Evolutionary conservation across 192 early-diverging fungal genomes (phyloP).

Genomic region (Backusella liffmaniae): DNA sequence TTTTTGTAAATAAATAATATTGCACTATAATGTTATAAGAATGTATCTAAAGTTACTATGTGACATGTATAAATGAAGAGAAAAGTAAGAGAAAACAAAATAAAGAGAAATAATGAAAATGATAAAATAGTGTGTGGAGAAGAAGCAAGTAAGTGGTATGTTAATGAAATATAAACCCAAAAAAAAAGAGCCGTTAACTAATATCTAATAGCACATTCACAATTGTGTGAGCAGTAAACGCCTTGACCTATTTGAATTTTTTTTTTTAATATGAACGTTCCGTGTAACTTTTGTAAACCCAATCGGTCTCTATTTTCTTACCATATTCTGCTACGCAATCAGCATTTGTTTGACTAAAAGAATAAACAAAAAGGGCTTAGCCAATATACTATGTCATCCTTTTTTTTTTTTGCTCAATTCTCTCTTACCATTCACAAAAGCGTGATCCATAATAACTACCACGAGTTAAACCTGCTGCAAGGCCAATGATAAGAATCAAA

Average conservation of each 20-base stretch:
- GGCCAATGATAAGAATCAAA: slow-evolving; percentile 2
- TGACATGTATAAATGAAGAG: too few species aligned
- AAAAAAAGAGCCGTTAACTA: neutral
- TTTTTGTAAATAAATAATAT: too few species aligned
- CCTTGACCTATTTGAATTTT: neutral
- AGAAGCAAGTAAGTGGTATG: too few species aligned
- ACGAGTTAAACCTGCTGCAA: slow-evolving; percentile 1
- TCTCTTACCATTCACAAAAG: neutral
- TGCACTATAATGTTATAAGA: too few species aligned
- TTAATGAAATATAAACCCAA: too few species aligned
- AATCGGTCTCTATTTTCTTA: neutral
- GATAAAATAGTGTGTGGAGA: too few species aligned
- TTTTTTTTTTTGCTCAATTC: too few species aligned
- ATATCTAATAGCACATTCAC: neutral
- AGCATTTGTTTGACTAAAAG: slow-evolving; percentile 9
- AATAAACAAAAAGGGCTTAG: neutral
- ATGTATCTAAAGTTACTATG: too few species aligned
- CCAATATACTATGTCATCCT: too few species aligned
- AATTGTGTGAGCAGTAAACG: neutral
- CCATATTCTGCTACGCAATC: neutral
- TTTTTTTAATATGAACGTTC: neutral
- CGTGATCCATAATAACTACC: neutral
- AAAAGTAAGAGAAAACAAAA: too few species aligned
- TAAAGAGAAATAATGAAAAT: too few species aligned
- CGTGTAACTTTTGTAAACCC: neutral